These are phyloP conservation scores for Phoma sp. DNA, from an alignment of 2,329 filamentous ascomycete genomes.

Conservation along the genomic window DNA sequence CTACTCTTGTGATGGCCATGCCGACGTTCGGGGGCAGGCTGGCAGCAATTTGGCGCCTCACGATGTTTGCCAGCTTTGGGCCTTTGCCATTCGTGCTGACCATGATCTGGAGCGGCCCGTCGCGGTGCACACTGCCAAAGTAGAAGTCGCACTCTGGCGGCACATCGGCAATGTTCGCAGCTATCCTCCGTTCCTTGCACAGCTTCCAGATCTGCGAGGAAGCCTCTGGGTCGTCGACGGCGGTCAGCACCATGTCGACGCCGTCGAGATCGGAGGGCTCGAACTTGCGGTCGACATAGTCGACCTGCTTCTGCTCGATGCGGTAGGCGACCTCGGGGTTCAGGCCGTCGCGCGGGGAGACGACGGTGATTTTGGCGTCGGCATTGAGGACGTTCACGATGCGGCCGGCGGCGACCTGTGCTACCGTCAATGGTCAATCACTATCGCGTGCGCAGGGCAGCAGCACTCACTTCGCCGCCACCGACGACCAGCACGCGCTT, in stretches of 20 bases:
- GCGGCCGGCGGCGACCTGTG: slow-evolving; percentile 89
- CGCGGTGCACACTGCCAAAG: slow-evolving; percentile 93
- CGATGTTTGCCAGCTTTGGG: slow-evolving; percentile 85
- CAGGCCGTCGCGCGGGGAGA: slow-evolving; percentile 80
- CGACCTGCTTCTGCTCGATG: slow-evolving; percentile 75
- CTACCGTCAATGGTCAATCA: slow-evolving; percentile 47
- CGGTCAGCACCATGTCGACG: slow-evolving; percentile 86
- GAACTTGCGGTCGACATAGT: slow-evolving; percentile 83
- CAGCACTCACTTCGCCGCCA: slow-evolving; percentile 80
- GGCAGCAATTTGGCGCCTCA: slow-evolving; percentile 81
- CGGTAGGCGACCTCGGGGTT: slow-evolving; percentile 89
- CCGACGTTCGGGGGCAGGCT: slow-evolving; percentile 81
- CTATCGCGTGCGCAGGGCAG: slow-evolving; percentile 8
- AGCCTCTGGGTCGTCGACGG: slow-evolving; percentile 91
- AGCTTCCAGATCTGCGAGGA: slow-evolving; percentile 91
- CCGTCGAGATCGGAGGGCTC: slow-evolving; percentile 84
- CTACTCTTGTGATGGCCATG: slow-evolving; percentile 84
- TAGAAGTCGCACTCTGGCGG: slow-evolving; percentile 98
- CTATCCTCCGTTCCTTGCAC: slow-evolving; percentile 83
- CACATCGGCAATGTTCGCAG: slow-evolving; percentile 96
- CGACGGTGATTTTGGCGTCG: slow-evolving; percentile 86
- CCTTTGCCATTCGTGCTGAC: slow-evolving; percentile 98
- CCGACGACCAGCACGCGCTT: slow-evolving; percentile 93
- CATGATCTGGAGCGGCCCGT: slow-evolving; percentile 97
- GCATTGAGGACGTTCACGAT: slow-evolving; percentile 95